phyloP scores from a whole-genome alignment of 1,284 basidiomycete genomes.

The Moniliella sp. region DNA sequence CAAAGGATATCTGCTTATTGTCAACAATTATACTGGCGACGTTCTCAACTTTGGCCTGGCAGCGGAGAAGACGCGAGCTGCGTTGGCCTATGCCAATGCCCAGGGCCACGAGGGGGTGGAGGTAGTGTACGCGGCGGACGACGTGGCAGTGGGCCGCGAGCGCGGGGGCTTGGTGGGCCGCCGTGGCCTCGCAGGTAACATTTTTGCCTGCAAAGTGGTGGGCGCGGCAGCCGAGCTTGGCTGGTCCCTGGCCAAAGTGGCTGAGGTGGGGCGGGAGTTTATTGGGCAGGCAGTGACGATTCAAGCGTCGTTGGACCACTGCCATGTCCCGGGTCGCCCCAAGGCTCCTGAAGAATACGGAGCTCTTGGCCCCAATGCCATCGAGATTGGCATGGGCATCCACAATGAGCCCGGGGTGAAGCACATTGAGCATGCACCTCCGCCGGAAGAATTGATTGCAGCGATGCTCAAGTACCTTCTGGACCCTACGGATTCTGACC shows the following conservation, averaged over 20 bases:
- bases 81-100: conserved; percentile 15
- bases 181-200: conserved; percentile 37
- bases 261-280: conserved; percentile 42
- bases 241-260: conserved; percentile 17
- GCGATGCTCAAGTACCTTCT: conserved; percentile 20
- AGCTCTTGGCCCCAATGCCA: conserved; percentile 32
- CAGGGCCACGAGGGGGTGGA: conserved; percentile 36
- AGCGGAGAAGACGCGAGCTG: conserved; percentile 16
- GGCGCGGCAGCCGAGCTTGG: conserved; percentile 27
- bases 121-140: conserved; percentile 38
- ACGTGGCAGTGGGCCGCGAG: conserved; percentile 37
- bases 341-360: conserved; percentile 22
- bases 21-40: conserved; percentile 38
- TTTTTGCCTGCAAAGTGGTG: conserved; percentile 31
- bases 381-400: conserved; percentile 42
- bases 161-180: conserved; percentile 38
- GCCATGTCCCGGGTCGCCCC: conserved; percentile 40
- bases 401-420: conserved; percentile 44
- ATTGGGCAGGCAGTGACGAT: conserved; percentile 40
- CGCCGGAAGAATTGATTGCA: conserved; percentile 4
- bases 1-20: conserved; percentile 12
- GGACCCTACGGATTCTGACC: conserved; percentile 36
- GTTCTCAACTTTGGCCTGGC: conserved; percentile 37
- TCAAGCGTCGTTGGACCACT: conserved; percentile 42
- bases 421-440: conserved; percentile 27